Evolutionary conservation across 805 yeast species (phyloP).

Genomic region (Cyberlindnera euphorbiiphila): DNA sequence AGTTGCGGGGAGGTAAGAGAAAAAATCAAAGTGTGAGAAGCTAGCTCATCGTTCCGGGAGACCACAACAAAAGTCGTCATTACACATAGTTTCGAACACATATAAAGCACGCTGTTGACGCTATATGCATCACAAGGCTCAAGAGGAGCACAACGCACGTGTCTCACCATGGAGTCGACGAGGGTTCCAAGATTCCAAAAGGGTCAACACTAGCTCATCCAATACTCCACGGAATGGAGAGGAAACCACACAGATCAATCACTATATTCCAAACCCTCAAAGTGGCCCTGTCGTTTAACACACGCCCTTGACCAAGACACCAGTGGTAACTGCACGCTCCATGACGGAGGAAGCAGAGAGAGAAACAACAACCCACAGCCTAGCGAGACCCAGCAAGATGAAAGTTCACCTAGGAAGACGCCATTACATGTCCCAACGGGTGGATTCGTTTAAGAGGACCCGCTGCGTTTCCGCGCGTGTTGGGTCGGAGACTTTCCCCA

Average conservation of each 20-base stretch:
- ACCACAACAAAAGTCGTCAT: neutral
- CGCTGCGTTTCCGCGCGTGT: constrained; percentile 60
- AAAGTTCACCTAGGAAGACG: neutral
- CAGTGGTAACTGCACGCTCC: neutral
- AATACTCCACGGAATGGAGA: too few relatives aligned
- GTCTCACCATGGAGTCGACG: constrained; percentile 6
- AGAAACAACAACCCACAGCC: neutral
- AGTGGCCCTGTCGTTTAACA: constrained; percentile 9
- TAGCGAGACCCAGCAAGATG: constrained; percentile 9
- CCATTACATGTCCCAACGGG: constrained; percentile 14
- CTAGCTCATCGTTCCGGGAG: too few relatives aligned
- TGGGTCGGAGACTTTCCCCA: constrained; percentile 90
- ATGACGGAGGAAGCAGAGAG: neutral
- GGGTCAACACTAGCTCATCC: constrained; percentile 6
- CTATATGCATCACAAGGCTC: constrained; percentile 19
- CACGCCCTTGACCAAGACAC: constrained; percentile 6
- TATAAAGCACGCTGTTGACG: constrained; percentile 8
- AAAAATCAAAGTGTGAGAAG: too few relatives aligned
- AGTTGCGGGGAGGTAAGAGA: too few relatives aligned
- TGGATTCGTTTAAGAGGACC: constrained; percentile 22
- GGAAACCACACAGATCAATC: constrained; percentile 3
- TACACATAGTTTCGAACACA: neutral
- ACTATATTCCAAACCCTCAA: too few relatives aligned
- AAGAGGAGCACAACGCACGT: constrained; percentile 23
- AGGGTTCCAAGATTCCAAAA: constrained; percentile 1